Conservation (phyloP, 75 land plant genomes). For the Selaginella moellendorffii region DNA sequence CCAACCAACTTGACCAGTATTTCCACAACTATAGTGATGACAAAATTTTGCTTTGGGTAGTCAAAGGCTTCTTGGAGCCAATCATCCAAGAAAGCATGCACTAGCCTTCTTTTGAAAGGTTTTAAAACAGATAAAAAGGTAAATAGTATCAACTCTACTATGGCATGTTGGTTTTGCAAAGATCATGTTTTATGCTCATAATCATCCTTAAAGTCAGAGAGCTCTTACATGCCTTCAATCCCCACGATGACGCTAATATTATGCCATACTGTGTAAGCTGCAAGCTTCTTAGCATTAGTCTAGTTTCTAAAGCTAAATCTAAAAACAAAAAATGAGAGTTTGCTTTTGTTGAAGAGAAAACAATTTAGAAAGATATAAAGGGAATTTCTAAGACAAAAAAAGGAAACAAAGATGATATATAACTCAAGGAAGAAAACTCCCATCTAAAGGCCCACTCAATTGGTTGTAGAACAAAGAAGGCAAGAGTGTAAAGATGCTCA, state of each 20-base stretch:
- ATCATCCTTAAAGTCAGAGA: constrained; percentile 1
- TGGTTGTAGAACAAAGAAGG: constrained; percentile 15
- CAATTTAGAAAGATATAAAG: no score
- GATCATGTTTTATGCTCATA: constrained; percentile 15
- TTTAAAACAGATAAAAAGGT: not conserved
- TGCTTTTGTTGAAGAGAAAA: no score
- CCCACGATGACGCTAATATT: constrained; percentile 20
- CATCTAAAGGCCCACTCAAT: not conserved
- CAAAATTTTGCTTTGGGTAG: constrained; percentile 17
- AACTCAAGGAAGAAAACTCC: not conserved
- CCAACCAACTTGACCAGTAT: no score
- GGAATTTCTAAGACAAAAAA: no score
- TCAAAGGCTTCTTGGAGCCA: constrained; percentile 14
- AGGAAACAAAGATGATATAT: no score
- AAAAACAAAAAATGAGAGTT: no score
- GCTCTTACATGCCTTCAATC: constrained; percentile 13
- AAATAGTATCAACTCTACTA: constrained; percentile 7
- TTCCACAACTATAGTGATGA: no score
- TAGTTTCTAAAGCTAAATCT: constrained; percentile 13
- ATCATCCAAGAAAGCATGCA: constrained; percentile 17
- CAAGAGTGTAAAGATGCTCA: constrained; percentile 9
- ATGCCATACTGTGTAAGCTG: constrained; percentile 13
- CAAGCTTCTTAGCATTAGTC: constrained; percentile 11
- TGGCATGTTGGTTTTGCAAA: constrained; percentile 10
- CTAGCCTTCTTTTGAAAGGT: not conserved